These are phyloP conservation scores for Epichloe gansuensis DNA, from an alignment of 2,329 filamentous ascomycete genomes.

Conservation along the genomic window DNA sequence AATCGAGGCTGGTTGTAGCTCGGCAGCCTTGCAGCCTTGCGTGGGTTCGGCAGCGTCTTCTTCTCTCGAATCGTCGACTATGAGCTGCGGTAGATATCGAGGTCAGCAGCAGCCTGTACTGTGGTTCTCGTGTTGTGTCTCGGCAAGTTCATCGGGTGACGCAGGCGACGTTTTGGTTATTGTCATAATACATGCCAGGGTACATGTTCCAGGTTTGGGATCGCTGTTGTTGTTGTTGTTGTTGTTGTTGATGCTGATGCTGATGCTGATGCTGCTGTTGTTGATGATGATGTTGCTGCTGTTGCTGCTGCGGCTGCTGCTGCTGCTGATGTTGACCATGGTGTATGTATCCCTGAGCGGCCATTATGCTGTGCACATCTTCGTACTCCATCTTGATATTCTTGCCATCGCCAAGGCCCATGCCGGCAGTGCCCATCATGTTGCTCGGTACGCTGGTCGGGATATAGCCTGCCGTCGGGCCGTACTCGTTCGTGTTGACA, in stretches of 20 bases:
- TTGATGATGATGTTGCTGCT: conserved; percentile 12
- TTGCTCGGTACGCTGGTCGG: conserved; percentile 34
- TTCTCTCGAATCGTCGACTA: no score
- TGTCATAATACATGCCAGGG: conserved; percentile 18
- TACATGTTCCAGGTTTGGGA: conserved; percentile 21
- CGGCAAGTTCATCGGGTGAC: not conserved
- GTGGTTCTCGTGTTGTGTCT: not conserved
- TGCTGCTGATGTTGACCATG: conserved; percentile 4
- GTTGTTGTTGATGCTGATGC: conserved; percentile 16
- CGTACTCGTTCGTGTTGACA: conserved; percentile 34
- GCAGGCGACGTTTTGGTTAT: conserved; percentile 6
- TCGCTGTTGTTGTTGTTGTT: conserved; percentile 15
- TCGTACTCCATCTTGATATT: conserved; percentile 29
- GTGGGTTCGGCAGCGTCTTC: no score
- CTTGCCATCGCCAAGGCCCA: conserved; percentile 18
- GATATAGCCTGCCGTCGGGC: conserved; percentile 27
- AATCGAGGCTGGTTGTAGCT: no score
- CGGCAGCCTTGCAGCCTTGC: no score
- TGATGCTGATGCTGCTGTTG: conserved; percentile 4
- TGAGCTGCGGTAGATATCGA: no score
- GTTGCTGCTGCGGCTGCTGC: conserved; percentile 9
- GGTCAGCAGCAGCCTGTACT: not conserved
- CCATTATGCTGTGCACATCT: conserved; percentile 18
- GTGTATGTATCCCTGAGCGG: conserved; percentile 14
- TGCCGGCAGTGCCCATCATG: conserved; percentile 19